Base-by-base conservation (phyloP, 2,329 filamentous ascomycete species). In the Xylaria sp. region DNA sequence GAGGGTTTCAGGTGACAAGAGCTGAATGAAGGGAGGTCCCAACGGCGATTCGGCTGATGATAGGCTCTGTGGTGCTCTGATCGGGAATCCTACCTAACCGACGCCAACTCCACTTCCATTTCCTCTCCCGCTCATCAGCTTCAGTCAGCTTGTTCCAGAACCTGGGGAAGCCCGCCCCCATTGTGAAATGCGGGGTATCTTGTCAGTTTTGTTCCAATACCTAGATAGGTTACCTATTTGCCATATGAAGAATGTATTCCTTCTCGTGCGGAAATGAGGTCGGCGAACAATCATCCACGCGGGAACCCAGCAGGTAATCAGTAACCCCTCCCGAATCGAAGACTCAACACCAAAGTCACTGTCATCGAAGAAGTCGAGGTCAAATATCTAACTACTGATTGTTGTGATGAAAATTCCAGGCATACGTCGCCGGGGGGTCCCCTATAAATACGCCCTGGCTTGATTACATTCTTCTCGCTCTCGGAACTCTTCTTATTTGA, bases 101-200 rank as follows among this genome's bases (percentile, higher is more conserved):
- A 64, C 69, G 61, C 67, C 69, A 65, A 69, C 66, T 69, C 69
- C 69, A 71, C 69, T 71, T 60, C 64, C 61, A 48, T 29, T 62
- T 59, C 64, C 55, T 64, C 62, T 69, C 65, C 65, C 65, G 64
- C 68, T 64, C 61, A 37, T 68, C 65, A 63, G 58, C 60, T 67
- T 64, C 68, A 68, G 65, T 66, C 65, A 70, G 69, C 67, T 69
- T 69, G 67, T 48, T 65, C 67, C 57, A 69, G 64, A 69, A 69
- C 64, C 69, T 69, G 69, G 67, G 66, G 67, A 69, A 69, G 25
- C 64, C 65, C 48, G 58, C 60, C 66, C 66, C 65, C 58, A 66
- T 70, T 48, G 54, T 44, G 42, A 58, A 35, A 57, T 69, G 69
- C 66, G 69, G 66, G 66, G 66, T 69, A 71, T 65, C 37, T 51